A percentile compares a stretch with the other conserved stretches of the same genome.
phyloP scores from a whole-genome alignment of 2,329 filamentous ascomycete species.

The Lasiodiplodia theobromae region DNA sequence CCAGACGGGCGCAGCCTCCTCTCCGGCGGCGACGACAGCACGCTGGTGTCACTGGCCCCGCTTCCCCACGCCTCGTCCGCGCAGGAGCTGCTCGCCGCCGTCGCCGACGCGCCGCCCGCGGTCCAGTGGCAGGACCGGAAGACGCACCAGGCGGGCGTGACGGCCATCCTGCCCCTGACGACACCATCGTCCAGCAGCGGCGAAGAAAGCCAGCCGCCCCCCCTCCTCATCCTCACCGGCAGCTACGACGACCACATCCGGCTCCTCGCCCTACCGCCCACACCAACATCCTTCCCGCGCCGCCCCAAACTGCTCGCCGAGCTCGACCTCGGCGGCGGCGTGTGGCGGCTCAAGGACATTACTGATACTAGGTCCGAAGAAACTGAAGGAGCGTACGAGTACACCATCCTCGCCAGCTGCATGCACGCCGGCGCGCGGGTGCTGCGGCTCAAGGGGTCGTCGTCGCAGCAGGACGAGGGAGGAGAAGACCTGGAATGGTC shows the following conservation, averaged over 20 bases:
- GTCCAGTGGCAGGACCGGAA: slow-evolving; percentile 58
- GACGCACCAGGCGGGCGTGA: slow-evolving; percentile 83
- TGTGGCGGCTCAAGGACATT: slow-evolving; percentile 82
- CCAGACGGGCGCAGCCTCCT: slow-evolving; percentile 57
- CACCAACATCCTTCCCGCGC: slow-evolving; percentile 34
- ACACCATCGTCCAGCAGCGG: slow-evolving; percentile 44
- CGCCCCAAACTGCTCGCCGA: slow-evolving; percentile 66
- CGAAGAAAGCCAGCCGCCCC: too few species aligned
- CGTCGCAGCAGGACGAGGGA: slow-evolving; percentile 39
- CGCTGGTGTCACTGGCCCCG: slow-evolving; percentile 41
- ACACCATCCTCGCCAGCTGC: slow-evolving; percentile 79
- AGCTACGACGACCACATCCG: slow-evolving; percentile 90
- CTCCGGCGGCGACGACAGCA: slow-evolving; percentile 79
- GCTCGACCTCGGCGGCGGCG: slow-evolving; percentile 74
- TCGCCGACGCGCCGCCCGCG: background rate
- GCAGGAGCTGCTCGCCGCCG: background rate
- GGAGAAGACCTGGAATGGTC: slow-evolving; percentile 54
- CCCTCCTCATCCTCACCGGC: slow-evolving; percentile 79
- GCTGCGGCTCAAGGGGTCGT: slow-evolving; percentile 51
- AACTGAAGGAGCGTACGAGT: too few species aligned
- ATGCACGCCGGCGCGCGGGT: slow-evolving; percentile 89
- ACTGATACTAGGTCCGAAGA: slow-evolving; percentile 22
- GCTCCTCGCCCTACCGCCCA: slow-evolving; percentile 59
- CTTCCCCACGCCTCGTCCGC: background rate
- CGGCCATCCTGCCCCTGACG: slow-evolving; percentile 77